phyloP scores from a whole-genome alignment of 768 basidiomycete genomes.

The Porphyrellus cyaneotinctus region DNA sequence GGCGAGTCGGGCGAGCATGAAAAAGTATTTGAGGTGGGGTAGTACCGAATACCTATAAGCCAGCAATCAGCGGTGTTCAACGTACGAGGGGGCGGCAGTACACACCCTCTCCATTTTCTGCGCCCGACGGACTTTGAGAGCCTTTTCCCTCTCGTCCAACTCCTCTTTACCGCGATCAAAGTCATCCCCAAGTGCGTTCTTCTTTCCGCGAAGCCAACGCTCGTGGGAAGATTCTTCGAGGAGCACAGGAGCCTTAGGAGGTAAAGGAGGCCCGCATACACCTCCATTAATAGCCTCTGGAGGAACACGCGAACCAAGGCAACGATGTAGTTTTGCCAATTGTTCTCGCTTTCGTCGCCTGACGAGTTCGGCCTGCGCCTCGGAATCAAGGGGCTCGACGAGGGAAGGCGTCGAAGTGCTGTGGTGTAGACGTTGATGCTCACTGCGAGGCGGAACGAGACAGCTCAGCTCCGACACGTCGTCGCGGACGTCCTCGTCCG shows the following conservation, averaged over 20 bases:
- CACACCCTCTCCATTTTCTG: constrained; percentile 85
- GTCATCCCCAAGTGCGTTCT: constrained; percentile 46
- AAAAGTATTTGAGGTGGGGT: constrained; percentile 78
- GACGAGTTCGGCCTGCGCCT: constrained; percentile 57
- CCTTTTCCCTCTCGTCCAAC: constrained; percentile 69
- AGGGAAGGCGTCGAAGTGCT: constrained; percentile 45
- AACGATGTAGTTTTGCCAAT: constrained; percentile 78
- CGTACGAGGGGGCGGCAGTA: not conserved
- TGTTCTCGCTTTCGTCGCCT: constrained; percentile 68
- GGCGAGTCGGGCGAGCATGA: constrained; percentile 54
- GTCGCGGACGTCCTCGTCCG: constrained; percentile 50
- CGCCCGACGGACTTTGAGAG: constrained; percentile 73
- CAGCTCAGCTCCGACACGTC: constrained; percentile 29
- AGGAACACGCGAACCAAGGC: constrained; percentile 79
- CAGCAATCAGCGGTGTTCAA: constrained; percentile 1
- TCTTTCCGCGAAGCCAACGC: constrained; percentile 45
- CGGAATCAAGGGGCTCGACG: constrained; percentile 46
- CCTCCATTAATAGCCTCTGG: constrained; percentile 59
- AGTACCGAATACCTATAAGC: constrained; percentile 69
- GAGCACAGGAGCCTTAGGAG: constrained; percentile 21
- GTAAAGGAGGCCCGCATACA: constrained; percentile 30
- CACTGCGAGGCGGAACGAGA: constrained; percentile 25
- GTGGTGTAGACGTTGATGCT: constrained; percentile 22
- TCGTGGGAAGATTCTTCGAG: constrained; percentile 32
- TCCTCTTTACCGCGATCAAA: constrained; percentile 66